Evolutionary conservation across 495 filamentous ascomycete species (phyloP), one percentile per base, ranked within the genome.

Genomic region (Aspergillus homomorphus): DNA sequence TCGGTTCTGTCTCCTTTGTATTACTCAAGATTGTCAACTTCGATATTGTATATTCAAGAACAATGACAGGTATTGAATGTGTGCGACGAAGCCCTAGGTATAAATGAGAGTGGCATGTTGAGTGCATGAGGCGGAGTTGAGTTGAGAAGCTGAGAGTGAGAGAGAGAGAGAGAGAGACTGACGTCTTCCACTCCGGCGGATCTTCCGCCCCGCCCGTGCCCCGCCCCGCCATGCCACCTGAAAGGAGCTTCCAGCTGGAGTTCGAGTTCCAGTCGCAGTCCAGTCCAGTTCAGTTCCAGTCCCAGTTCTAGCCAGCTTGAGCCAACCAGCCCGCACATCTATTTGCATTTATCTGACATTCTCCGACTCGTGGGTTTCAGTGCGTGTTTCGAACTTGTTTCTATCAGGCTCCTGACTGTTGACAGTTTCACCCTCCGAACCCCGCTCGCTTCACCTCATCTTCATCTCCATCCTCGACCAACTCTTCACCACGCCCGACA

Each of bases 181-280:
- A 61, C 52, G 54, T 48, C 55, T 23, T 50, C 30, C 42, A 52
- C 30, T 51, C 12, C 21, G 24, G 48, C 21, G 23, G 48, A 51
- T 51, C 21, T 66, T 68, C 68, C 74, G 72, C 60, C 71, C 62
- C 74, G 78, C 57, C 74, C n/a, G n/a, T 74, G 62, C 45, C 33
- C 53, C 42, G 59, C 61, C 52, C 53, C 62, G 62, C 62, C 56
- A 63, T 51, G 19, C 21, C 48, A 38, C 7, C n/a, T n/a, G 33
- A 24, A 51, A 51, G 45, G 23, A 51, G 48, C 48, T 51, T 51
- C 48, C 23, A 23, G 45, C 8, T 45, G 14, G n/a, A 4, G 14
- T n/a, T 24, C 10, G 21, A 51, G 48, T 23, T 51, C 24, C 46
- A n/a, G 15, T 21, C n/a, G 12, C 21, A 23, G 10, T 51, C 28